Percentiles rank a stretch among this genome's conserved stretches.
These are phyloP conservation scores for Heritiera fomes DNA, from an alignment of 345 rosid species.

Conservation along the genomic window DNA sequence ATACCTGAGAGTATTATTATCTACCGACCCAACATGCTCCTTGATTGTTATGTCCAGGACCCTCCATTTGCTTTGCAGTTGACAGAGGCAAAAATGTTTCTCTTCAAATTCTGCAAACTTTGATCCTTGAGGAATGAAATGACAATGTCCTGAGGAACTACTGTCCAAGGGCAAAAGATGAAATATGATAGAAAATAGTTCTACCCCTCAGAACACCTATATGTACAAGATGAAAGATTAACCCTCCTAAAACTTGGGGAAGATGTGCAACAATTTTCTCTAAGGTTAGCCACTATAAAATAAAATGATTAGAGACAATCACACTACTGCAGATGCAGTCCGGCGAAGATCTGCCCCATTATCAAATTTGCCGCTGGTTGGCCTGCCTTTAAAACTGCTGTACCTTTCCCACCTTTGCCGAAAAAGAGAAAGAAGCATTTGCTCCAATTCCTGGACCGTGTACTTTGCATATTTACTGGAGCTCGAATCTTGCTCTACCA, in stretches of 20 bases:
- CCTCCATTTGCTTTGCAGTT: slow-evolving; percentile 20
- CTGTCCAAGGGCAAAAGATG: slow-evolving; percentile 24
- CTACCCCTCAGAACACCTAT: slow-evolving; percentile 18
- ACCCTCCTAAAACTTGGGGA: not conserved
- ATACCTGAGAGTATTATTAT: slow-evolving; percentile 32
- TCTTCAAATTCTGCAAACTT: slow-evolving; percentile 18
- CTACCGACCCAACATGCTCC: slow-evolving; percentile 28
- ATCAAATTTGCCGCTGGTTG: slow-evolving; percentile 52
- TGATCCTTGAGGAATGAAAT: slow-evolving; percentile 18
- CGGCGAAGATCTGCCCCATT: slow-evolving; percentile 70
- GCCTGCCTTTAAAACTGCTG: slow-evolving; percentile 80
- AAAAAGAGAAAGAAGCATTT: slow-evolving; percentile 74
- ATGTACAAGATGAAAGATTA: slow-evolving; percentile 35
- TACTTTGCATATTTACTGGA: slow-evolving; percentile 86
- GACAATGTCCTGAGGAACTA: not conserved
- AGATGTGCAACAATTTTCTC: not conserved
- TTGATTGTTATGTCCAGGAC: slow-evolving; percentile 11
- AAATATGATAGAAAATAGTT: not conserved
- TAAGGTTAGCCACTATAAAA: slow-evolving; percentile 8
- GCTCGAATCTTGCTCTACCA: slow-evolving; percentile 88
- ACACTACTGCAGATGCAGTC: slow-evolving; percentile 68
- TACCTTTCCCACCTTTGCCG: slow-evolving; percentile 76
- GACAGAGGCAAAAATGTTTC: not conserved
- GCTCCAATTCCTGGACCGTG: slow-evolving; percentile 81
- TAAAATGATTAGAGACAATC: slow-evolving; percentile 26